These are phyloP conservation scores for Suillus placidus DNA, from an alignment of 768 basidiomycete species.

Conservation along the genomic window DNA sequence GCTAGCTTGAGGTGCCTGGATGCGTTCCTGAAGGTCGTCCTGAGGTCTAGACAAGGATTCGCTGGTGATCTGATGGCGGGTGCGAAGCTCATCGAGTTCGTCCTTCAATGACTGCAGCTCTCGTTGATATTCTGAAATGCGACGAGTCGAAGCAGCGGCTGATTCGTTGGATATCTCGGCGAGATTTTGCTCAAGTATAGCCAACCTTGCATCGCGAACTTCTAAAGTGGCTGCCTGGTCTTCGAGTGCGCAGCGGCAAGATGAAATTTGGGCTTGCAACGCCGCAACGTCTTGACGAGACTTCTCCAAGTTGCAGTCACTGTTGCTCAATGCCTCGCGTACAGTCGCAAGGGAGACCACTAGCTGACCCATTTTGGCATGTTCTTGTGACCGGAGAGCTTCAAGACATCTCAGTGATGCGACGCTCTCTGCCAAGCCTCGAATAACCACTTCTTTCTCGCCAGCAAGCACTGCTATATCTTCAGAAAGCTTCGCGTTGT, in stretches of 20 bases:
- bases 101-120: slow-evolving; percentile 9
- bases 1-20: slow-evolving; percentile 1
- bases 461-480: slow-evolving; percentile 20
- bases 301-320: slow-evolving; percentile 15
- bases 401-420: slow-evolving; percentile 17
- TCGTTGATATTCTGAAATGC: slow-evolving; percentile 8
- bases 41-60: slow-evolving; percentile 12
- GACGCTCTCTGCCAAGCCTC: neutral
- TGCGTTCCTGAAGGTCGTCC: slow-evolving; percentile 9
- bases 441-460: slow-evolving; percentile 3
- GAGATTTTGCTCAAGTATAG: slow-evolving; percentile 14
- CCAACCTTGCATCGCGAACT: slow-evolving; percentile 16
- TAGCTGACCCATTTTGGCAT: slow-evolving; percentile 18
- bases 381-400: slow-evolving; percentile 12
- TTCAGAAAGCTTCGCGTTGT: slow-evolving; percentile 19
- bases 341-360: slow-evolving; percentile 29
- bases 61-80: slow-evolving; percentile 1
- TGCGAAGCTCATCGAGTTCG: slow-evolving; percentile 9
- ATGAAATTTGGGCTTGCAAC: slow-evolving; percentile 23
- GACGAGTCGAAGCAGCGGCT: slow-evolving; percentile 1
- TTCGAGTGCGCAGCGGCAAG: slow-evolving; percentile 21
- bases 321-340: slow-evolving; percentile 20
- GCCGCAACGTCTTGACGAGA: slow-evolving; percentile 11
- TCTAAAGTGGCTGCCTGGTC: slow-evolving; percentile 8
- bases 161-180: slow-evolving; percentile 12